phyloP scores from a whole-genome alignment of 192 early-diverging fungal genomes.

The Chytriomyces confervae region DNA sequence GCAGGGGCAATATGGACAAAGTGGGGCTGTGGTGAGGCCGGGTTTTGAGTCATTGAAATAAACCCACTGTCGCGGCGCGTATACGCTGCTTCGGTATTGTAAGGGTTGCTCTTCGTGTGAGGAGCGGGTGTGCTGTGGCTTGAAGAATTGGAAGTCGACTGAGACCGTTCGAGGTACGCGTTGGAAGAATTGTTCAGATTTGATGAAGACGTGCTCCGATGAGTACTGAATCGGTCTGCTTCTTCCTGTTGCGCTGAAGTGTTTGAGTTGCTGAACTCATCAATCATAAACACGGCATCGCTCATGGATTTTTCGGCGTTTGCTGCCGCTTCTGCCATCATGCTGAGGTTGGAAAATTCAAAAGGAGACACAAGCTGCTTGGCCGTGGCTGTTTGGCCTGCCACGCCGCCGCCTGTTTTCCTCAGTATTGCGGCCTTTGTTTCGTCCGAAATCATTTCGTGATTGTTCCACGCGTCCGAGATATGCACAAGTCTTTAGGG shows the following conservation, averaged over 20 bases:
- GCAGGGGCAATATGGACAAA: too few relatives aligned
- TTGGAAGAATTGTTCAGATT: not conserved
- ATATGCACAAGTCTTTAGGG: too few relatives aligned
- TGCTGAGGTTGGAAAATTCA: constrained; percentile 19
- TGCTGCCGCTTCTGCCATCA: constrained; percentile 32
- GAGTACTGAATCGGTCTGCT: not conserved
- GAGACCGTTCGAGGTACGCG: not conserved
- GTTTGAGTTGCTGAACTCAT: not conserved
- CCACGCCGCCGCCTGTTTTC: constrained; percentile 4
- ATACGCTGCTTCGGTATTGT: not conserved
- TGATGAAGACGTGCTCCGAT: not conserved
- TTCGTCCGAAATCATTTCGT: constrained; percentile 25
- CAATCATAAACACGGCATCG: too few relatives aligned
- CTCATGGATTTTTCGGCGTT: constrained; percentile 9
- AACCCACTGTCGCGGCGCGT: not conserved
- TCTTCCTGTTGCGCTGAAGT: not conserved
- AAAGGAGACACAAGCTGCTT: not conserved
- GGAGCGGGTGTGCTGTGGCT: not conserved
- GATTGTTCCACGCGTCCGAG: too few relatives aligned
- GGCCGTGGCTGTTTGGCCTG: not conserved
- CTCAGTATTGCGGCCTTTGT: constrained; percentile 31
- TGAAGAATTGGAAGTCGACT: not conserved
- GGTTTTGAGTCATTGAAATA: not conserved
- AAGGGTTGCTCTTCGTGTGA: not conserved
- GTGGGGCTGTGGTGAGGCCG: not conserved